Percentiles rank a stretch among this genome's conserved stretches.
Conservation (phyloP, 495 filamentous ascomycete genomes). For the Aspergillus mulundensis region DNA sequence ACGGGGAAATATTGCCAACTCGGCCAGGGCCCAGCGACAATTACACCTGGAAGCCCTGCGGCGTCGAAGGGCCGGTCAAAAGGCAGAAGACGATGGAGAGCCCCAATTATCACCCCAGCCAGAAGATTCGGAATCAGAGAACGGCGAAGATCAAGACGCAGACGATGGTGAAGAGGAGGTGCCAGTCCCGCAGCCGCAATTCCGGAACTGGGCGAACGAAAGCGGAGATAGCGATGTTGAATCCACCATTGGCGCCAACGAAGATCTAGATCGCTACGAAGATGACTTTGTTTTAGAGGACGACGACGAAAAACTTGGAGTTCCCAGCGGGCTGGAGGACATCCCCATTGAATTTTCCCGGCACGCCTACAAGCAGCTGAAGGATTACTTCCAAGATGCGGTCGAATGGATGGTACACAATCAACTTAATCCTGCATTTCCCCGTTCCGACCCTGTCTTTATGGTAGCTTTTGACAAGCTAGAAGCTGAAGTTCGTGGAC, state of each 20-base stretch:
- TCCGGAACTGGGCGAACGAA: conserved; percentile 17
- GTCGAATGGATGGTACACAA: conserved; percentile 81
- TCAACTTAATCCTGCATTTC: conserved; percentile 72
- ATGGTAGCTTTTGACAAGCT: conserved; percentile 69
- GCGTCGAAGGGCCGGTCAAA: conserved; percentile 55
- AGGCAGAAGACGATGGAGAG: conserved; percentile 23
- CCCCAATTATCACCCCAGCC: conserved; percentile 25
- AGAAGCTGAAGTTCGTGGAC: conserved; percentile 63
- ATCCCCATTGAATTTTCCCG: conserved; percentile 71
- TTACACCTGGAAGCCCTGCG: conserved; percentile 51
- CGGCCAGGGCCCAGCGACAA: conserved; percentile 41
- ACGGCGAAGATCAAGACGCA: conserved; percentile 23
- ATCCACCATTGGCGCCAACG: conserved; percentile 31
- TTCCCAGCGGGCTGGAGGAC: conserved; percentile 46
- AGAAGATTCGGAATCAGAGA: conserved; percentile 5
- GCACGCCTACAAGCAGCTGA: conserved; percentile 61
- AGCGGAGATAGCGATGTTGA: conserved; percentile 31
- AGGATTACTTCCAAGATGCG: conserved; percentile 73
- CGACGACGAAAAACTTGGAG: conserved; percentile 58
- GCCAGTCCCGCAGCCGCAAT: conserved; percentile 9
- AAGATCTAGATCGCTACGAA: conserved; percentile 57
- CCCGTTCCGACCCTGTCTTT: conserved; percentile 61
- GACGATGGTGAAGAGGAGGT: conserved; percentile 16
- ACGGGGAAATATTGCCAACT: conserved; percentile 34
- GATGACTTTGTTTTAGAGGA: conserved; percentile 69